Conservation (phyloP, 2,329 filamentous ascomycete genomes). For the Zasmidium cellare region DNA sequence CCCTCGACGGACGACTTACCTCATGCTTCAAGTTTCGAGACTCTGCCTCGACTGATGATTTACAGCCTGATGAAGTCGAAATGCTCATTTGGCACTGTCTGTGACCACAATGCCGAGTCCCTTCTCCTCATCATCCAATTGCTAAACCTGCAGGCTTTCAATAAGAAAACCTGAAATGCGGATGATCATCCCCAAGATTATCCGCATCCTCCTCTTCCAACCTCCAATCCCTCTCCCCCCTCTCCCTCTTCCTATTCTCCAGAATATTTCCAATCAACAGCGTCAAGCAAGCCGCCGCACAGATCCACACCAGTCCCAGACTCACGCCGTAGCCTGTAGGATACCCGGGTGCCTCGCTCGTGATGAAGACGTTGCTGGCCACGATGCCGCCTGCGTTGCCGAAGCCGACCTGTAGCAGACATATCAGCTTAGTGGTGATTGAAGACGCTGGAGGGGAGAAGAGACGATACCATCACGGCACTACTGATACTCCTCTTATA, state of each 20-base stretch:
- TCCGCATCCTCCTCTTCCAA: slow-evolving; percentile 43
- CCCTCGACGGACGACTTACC: too few relatives aligned
- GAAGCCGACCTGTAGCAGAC: slow-evolving; percentile 36
- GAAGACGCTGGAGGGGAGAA: too few relatives aligned
- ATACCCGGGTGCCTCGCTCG: slow-evolving; percentile 50
- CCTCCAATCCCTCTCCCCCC: slow-evolving; percentile 48
- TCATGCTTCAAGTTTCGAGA: too few relatives aligned
- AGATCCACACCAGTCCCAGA: slow-evolving; percentile 50
- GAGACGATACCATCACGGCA: slow-evolving; percentile 55
- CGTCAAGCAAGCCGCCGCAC: slow-evolving; percentile 41
- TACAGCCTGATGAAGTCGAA: too few relatives aligned
- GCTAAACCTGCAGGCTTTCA: too few relatives aligned
- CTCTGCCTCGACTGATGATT: too few relatives aligned
- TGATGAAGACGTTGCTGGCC: slow-evolving; percentile 53
- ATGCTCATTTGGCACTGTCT: too few relatives aligned
- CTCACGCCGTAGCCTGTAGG: slow-evolving; percentile 51
- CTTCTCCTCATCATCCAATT: not conserved
- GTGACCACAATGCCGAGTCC: too few relatives aligned
- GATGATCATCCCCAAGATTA: slow-evolving; percentile 56
- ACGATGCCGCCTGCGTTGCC: slow-evolving; percentile 55
- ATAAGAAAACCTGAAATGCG: slow-evolving; percentile 47
- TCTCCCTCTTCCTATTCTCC: slow-evolving; percentile 50
- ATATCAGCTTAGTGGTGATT: too few relatives aligned
- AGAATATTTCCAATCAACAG: slow-evolving; percentile 43
- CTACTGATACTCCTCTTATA: slow-evolving; percentile 58